A percentile compares a stretch with the other conserved stretches of the same genome.
Conservation (phyloP, 2,329 filamentous ascomycete genomes). For the Didymosphaeria variabile region DNA sequence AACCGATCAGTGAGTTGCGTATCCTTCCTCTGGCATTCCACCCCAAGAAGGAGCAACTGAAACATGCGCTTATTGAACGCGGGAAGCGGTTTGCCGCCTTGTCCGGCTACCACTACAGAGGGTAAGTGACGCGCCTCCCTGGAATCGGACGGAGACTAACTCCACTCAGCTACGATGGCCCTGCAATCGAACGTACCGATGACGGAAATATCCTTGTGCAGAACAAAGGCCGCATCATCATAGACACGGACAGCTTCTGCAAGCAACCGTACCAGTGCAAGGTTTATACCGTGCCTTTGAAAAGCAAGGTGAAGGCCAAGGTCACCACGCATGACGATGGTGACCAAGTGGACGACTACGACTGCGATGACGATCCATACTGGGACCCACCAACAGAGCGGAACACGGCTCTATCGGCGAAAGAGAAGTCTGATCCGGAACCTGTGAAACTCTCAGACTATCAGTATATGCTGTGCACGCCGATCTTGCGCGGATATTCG, state of each 20-base stretch:
- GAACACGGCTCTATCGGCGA: not conserved
- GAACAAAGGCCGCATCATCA: conserved; percentile 27
- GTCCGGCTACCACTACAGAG: conserved; percentile 32
- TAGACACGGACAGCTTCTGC: conserved; percentile 27
- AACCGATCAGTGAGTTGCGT: conserved; percentile 26
- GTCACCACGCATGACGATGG: not conserved
- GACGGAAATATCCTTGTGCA: conserved; percentile 9
- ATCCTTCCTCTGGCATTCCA: conserved; percentile 28
- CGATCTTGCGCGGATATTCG: conserved; percentile 41
- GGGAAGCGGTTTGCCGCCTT: conserved; percentile 34
- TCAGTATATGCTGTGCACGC: conserved; percentile 33
- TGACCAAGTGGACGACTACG: not conserved
- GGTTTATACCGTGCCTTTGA: conserved; percentile 5
- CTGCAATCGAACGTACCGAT: conserved; percentile 3
- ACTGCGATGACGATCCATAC: not conserved
- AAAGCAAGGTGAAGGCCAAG: conserved; percentile 1
- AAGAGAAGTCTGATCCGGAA: conserved; percentile 9
- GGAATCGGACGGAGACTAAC: not conserved
- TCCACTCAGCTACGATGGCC: conserved; percentile 2
- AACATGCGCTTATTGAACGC: conserved; percentile 23
- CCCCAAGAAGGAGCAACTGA: conserved; percentile 24
- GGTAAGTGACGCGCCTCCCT: conserved; percentile 19
- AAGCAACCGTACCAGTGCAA: conserved; percentile 15
- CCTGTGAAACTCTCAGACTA: conserved; percentile 25
- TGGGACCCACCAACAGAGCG: not conserved